A percentile compares a stretch with the other conserved stretches of the same genome.
phyloP scores from a whole-genome alignment of 805 yeast species.

The Clavispora asparagi region DNA sequence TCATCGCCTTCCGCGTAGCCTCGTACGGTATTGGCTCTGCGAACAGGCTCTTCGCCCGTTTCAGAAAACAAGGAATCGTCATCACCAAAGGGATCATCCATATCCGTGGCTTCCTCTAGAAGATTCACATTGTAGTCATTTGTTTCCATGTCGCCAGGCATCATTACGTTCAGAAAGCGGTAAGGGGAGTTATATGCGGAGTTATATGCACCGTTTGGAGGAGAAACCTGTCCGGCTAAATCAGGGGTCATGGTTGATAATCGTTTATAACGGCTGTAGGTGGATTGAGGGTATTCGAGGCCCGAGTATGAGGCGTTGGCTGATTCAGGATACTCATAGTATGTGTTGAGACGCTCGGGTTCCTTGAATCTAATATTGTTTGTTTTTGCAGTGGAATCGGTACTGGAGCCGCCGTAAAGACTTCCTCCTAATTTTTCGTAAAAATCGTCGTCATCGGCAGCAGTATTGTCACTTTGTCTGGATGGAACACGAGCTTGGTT shows the following conservation, averaged over 20 bases:
- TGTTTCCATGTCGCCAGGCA: slow-evolving; percentile 9
- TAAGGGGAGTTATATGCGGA: background rate
- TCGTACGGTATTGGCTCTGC: slow-evolving; percentile 28
- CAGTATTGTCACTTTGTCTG: slow-evolving; percentile 1
- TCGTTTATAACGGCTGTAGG: background rate
- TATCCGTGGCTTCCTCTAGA: slow-evolving; percentile 34
- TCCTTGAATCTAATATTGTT: background rate
- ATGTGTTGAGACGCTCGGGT: background rate
- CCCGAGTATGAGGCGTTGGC: background rate
- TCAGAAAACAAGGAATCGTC: slow-evolving; percentile 40
- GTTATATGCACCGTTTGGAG: background rate
- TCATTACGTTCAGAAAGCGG: background rate
- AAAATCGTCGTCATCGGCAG: slow-evolving; percentile 11
- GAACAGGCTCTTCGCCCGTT: slow-evolving; percentile 33
- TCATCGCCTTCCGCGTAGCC: slow-evolving; percentile 19
- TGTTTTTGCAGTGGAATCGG: background rate
- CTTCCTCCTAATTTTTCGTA: slow-evolving; percentile 16
- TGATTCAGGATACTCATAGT: background rate
- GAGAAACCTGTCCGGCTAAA: background rate
- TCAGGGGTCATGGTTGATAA: background rate
- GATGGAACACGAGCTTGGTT: slow-evolving; percentile 1
- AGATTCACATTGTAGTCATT: slow-evolving; percentile 36
- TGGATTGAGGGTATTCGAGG: background rate
- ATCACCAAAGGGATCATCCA: slow-evolving; percentile 40
- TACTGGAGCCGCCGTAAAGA: slow-evolving; percentile 9